phyloP scores from a whole-genome alignment of 2,329 filamentous ascomycete species.

The Nemania bipapillata region DNA sequence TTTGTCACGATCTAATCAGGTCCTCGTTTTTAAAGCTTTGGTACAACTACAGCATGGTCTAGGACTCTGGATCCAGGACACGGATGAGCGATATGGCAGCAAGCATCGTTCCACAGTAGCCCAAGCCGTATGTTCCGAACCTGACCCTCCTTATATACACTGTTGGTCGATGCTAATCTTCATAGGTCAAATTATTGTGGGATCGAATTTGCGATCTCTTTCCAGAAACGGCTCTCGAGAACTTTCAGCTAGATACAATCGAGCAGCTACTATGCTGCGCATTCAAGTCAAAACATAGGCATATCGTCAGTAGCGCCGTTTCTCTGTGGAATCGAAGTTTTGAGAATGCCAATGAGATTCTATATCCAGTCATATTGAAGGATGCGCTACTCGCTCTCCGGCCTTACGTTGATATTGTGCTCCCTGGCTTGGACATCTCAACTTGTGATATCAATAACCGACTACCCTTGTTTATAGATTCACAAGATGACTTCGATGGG shows the following conservation, averaged over 20 bases:
- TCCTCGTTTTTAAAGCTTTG: slow-evolving; percentile 67
- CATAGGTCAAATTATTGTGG: slow-evolving; percentile 65
- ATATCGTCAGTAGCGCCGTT: slow-evolving; percentile 63
- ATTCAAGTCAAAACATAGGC: slow-evolving; percentile 67
- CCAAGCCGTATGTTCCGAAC: slow-evolving; percentile 57
- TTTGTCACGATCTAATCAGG: slow-evolving; percentile 59
- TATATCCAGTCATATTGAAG: slow-evolving; percentile 74
- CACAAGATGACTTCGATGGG: slow-evolving; percentile 58
- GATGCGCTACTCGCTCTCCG: slow-evolving; percentile 69
- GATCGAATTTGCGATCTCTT: slow-evolving; percentile 59
- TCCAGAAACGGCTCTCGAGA: slow-evolving; percentile 52
- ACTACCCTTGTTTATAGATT: slow-evolving; percentile 59
- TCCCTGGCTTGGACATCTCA: slow-evolving; percentile 58
- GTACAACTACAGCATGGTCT: slow-evolving; percentile 71
- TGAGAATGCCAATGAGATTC: slow-evolving; percentile 66
- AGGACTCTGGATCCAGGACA: slow-evolving; percentile 72
- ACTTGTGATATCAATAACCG: slow-evolving; percentile 56
- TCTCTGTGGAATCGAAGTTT: slow-evolving; percentile 77
- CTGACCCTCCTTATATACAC: neutral
- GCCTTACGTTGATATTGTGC: slow-evolving; percentile 61
- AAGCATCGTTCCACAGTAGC: slow-evolving; percentile 56
- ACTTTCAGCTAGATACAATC: slow-evolving; percentile 63
- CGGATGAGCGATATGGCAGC: slow-evolving; percentile 56
- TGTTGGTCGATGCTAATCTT: slow-evolving; percentile 22
- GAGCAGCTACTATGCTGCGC: slow-evolving; percentile 66